Percentiles rank a stretch among this genome's conserved stretches.
phyloP scores from a whole-genome alignment of 306 rosid genomes.

The Luffa aegyptiaca region DNA sequence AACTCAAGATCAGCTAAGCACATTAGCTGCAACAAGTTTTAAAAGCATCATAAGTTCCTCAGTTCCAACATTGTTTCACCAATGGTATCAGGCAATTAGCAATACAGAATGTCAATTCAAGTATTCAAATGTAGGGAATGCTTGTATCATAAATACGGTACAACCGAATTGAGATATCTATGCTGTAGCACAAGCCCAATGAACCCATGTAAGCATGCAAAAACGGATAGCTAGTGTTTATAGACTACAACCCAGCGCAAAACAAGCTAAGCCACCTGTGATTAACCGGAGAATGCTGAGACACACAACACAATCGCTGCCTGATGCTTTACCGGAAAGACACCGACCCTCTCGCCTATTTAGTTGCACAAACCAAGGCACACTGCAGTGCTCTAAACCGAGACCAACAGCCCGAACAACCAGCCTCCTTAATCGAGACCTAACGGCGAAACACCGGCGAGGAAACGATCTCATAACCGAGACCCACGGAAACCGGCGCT shows the following conservation, averaged over 20 bases:
- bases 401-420: too few species aligned
- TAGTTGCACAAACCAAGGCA: too few species aligned
- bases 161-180: neutral
- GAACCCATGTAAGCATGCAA: neutral
- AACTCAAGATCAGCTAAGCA: conserved; percentile 92
- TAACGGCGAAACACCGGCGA: too few species aligned
- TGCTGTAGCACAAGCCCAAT: neutral
- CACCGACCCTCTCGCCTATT: too few species aligned
- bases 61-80: conserved; percentile 1
- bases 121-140: neutral
- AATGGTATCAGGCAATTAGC: neutral
- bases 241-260: neutral
- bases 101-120: neutral
- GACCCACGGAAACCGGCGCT: too few species aligned
- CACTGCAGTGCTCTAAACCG: too few species aligned
- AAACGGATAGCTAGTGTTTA: neutral
- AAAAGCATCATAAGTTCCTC: neutral
- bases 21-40: conserved; percentile 68
- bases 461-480: too few species aligned
- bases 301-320: too few species aligned
- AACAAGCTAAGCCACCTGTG: neutral
- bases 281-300: too few species aligned
- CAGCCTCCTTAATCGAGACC: too few species aligned
- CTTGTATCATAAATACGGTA: neutral
- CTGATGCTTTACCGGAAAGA: too few species aligned